phyloP scores from a whole-genome alignment of 2,329 filamentous ascomycete species.

The Fusarium udum region DNA sequence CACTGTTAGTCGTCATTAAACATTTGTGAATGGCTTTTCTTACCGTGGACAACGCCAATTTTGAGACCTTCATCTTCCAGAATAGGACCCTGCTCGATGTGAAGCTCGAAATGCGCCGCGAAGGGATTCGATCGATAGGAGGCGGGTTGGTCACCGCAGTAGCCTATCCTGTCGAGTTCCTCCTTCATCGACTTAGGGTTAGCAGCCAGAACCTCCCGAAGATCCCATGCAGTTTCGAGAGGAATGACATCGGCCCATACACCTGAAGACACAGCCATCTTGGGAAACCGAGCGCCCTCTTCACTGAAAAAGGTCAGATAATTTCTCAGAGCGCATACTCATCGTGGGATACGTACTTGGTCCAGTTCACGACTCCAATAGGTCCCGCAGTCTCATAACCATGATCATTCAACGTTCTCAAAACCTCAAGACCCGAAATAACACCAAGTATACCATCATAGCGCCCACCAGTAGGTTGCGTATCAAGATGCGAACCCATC shows the following conservation, averaged over 20 bases:
- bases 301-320: neutral
- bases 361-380: conserved; percentile 4
- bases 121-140: neutral
- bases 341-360: neutral
- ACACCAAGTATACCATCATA: conserved; percentile 10
- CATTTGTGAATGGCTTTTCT: fast-evolving
- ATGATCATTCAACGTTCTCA: neutral
- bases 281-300: conserved; percentile 3
- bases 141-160: neutral
- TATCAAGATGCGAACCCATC: conserved; percentile 9
- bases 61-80: neutral
- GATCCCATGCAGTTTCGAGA: neutral
- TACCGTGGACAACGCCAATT: neutral
- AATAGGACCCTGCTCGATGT: neutral
- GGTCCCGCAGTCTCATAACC: neutral
- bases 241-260: conserved; percentile 6
- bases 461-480: neutral
- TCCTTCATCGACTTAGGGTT: conserved; percentile 8
- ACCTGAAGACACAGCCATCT: neutral
- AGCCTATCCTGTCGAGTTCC: conserved; percentile 1
- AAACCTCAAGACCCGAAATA: neutral
- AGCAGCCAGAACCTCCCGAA: neutral
- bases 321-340: fast-evolving
- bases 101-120: neutral
- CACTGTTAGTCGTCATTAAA: fast-evolving